Base-by-base conservation (phyloP, 768 basidiomycete genomes). In the Steccherinum ochraceum region DNA sequence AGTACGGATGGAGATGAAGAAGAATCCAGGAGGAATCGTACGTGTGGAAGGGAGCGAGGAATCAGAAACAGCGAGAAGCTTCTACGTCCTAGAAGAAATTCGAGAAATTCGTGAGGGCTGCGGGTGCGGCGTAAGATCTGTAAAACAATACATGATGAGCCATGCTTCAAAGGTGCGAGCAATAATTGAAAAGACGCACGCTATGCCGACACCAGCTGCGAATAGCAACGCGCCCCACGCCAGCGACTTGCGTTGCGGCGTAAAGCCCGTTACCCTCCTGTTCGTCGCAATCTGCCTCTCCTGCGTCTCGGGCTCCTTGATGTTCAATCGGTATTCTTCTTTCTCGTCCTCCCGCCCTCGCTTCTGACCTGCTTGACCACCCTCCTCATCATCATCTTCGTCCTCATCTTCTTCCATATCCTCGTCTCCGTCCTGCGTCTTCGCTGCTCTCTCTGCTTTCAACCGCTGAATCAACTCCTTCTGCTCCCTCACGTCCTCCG, bases 191-290 rank as follows among this genome's bases (percentile, higher is more conserved):
- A 35, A 35, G 2, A 81, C 86, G 70, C 60, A 92, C 89, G 86
- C 77, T 54, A 89, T 90, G 46, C 87, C 79, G 65, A 88, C 71
- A 24, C 90, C 90, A 46, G 91, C 72, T 30, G 87, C 89, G 67
- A 95, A 94, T 18, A 86, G 86, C 30, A 87, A 75, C 18, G 86
- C 72, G 30, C 91, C 91, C 90, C 90, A 93, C 2, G 85, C 88
- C 49, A 85, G 73, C 27, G 83, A 82, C 67, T 86, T 88, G 58
- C 80, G 78, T 61, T 80, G 77, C 11, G 90, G 83, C 56, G 83
- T 77, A 55, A 84, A 62, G 44, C 72, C 54, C 24, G 74, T 67
- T 46, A 83, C 72, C 43, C 90, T 77, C 44, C 76, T 77, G 63
- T 92, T 92, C 24, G 81, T 76, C 18, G 71, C 76, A 47, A 86